Conservation (phyloP, 1,284 basidiomycete species). For the Irpex sp. region DNA sequence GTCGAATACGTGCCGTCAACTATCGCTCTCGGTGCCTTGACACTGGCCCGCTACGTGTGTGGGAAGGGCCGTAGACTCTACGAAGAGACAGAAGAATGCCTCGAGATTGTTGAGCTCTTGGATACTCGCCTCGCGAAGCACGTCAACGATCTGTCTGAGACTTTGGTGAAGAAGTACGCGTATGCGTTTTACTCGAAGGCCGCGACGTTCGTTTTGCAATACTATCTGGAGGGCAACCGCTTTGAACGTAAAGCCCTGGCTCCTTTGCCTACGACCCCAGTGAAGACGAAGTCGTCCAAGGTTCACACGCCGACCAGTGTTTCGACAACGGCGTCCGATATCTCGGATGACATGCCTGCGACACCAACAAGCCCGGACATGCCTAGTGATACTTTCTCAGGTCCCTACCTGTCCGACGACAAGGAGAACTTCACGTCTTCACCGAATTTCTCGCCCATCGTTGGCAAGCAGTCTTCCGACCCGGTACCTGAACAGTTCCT, state of each 20-base stretch:
- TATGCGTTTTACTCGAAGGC: conserved; percentile 94
- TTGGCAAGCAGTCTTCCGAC: conserved; percentile 68
- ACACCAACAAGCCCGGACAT: conserved; percentile 70
- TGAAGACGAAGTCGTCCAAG: conserved; percentile 51
- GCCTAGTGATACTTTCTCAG: conserved; percentile 43
- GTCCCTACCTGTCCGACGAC: conserved; percentile 54
- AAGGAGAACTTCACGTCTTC: conserved; percentile 73
- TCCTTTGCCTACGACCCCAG: conserved; percentile 66
- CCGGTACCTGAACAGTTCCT: conserved; percentile 69
- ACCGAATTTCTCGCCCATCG: conserved; percentile 58
- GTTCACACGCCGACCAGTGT: conserved; percentile 71
- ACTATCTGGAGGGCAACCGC: conserved; percentile 80
- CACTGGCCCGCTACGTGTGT: conserved; percentile 86
- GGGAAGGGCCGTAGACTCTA: conserved; percentile 73
- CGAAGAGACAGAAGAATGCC: conserved; percentile 75
- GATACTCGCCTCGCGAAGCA: conserved; percentile 84
- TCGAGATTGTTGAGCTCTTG: conserved; percentile 80
- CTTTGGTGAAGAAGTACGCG: conserved; percentile 96
- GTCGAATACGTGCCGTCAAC: conserved; percentile 82
- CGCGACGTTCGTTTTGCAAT: conserved; percentile 88
- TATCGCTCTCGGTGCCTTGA: conserved; percentile 85
- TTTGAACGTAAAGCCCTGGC: conserved; percentile 51
- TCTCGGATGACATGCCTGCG: conserved; percentile 77
- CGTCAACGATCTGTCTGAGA: conserved; percentile 88
- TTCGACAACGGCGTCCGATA: conserved; percentile 66